Conservation (phyloP, 1,284 basidiomycete genomes). For the Mycosarcoma maydis region DNA sequence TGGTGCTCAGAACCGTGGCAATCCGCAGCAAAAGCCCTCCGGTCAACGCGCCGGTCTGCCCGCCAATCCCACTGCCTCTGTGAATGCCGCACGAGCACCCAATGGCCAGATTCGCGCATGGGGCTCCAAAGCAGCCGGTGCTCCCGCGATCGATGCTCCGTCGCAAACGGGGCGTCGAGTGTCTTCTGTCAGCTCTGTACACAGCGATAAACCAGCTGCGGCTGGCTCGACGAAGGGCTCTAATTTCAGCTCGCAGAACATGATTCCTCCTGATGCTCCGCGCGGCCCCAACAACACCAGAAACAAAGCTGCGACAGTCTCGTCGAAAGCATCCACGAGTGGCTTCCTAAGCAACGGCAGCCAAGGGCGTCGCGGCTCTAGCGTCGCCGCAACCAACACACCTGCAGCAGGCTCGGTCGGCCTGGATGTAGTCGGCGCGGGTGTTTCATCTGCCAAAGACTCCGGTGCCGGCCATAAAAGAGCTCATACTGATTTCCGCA, state of each 20-base stretch:
- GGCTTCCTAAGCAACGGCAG: neutral
- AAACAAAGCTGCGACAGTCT: constrained; percentile 10
- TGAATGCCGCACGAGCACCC: constrained; percentile 14
- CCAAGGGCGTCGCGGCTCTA: constrained; percentile 2
- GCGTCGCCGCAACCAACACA: neutral
- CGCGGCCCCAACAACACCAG: constrained; percentile 28
- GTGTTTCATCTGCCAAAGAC: neutral
- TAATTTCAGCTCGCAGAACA: constrained; percentile 36
- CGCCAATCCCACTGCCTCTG: constrained; percentile 20
- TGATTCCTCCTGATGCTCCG: constrained; percentile 35
- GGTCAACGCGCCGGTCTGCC: constrained; percentile 19
- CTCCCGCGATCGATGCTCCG: neutral
- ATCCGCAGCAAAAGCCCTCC: constrained; percentile 1
- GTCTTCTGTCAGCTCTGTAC: constrained; percentile 28
- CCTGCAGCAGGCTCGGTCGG: no score
- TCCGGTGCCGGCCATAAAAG: constrained; percentile 13
- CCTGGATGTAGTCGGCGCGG: neutral
- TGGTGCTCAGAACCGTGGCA: constrained; percentile 20
- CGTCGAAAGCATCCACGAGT: neutral
- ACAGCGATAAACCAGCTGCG: constrained; percentile 21
- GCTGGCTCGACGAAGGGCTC: constrained; percentile 8
- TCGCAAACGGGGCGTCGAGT: constrained; percentile 9
- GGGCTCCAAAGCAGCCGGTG: constrained; percentile 10
- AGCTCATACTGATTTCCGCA: constrained; percentile 52
- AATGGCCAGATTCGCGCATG: constrained; percentile 18